These are phyloP conservation scores for Aspergillus panamensis DNA, from an alignment of 495 filamentous ascomycete species.

Conservation along the genomic window DNA sequence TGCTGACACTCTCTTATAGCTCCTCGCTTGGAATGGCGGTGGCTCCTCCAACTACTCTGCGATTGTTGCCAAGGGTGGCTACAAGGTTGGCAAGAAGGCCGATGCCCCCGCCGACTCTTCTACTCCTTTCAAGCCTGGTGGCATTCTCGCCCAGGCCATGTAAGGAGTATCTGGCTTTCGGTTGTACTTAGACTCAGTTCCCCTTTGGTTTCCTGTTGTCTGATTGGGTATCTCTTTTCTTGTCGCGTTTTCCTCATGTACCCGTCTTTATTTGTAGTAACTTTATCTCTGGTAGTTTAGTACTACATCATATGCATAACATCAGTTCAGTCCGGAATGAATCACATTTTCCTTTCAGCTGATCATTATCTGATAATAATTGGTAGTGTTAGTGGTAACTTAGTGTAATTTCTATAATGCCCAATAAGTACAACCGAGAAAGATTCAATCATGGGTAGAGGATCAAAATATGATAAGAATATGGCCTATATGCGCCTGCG, in stretches of 20 bases:
- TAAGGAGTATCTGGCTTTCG: neutral
- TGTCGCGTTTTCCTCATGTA: constrained; percentile 3
- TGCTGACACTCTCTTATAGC: constrained; percentile 48
- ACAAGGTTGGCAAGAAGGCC: constrained; percentile 27
- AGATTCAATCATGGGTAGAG: neutral
- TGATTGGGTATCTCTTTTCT: neutral
- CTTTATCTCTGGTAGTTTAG: constrained; percentile 15
- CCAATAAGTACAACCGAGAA: neutral
- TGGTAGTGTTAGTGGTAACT: neutral
- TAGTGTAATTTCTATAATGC: neutral
- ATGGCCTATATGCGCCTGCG: constrained; percentile 13
- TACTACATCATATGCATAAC: constrained; percentile 9
- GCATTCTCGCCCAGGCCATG: constrained; percentile 17
- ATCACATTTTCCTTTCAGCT: neutral
- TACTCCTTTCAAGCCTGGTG: constrained; percentile 29
- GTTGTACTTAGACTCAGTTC: neutral
- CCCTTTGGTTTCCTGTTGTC: neutral
- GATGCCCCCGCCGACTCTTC: neutral
- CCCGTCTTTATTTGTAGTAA: constrained; percentile 4
- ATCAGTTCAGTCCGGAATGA: neutral
- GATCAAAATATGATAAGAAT: neutral
- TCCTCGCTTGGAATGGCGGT: constrained; percentile 99
- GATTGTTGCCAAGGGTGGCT: constrained; percentile 67
- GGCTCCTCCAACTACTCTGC: constrained; percentile 84
- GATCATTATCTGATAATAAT: no score